Percentiles rank a stretch among this genome's conserved stretches.
Conservation (phyloP, 805 yeast genomes). For the Metschnikowia kofuensis region DNA sequence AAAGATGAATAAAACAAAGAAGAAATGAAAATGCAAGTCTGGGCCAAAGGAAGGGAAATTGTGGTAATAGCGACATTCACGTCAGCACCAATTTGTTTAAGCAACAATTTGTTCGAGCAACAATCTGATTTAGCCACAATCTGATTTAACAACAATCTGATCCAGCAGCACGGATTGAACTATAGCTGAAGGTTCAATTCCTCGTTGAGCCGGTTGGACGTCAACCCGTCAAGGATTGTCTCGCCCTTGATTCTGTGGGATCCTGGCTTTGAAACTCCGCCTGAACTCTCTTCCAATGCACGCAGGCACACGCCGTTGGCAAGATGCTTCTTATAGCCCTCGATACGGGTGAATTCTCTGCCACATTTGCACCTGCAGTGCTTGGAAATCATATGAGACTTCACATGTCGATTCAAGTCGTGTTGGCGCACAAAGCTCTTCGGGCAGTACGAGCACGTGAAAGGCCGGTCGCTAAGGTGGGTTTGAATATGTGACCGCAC, state of each 20-base stretch:
- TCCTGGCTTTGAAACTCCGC: constrained; percentile 12
- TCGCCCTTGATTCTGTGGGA: constrained; percentile 11
- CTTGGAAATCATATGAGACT: constrained; percentile 75
- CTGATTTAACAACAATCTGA: background rate
- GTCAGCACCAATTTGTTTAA: no score
- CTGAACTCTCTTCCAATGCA: constrained; percentile 5
- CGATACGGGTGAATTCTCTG: constrained; percentile 86
- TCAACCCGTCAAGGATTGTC: constrained; percentile 17
- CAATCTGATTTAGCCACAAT: background rate
- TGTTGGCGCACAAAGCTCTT: constrained; percentile 94
- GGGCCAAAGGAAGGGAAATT: background rate
- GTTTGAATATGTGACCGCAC: constrained; percentile 95
- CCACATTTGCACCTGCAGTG: constrained; percentile 83
- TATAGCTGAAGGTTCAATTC: constrained; percentile 2
- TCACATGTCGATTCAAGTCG: constrained; percentile 85
- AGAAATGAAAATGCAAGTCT: constrained; percentile 7
- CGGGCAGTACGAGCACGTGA: constrained; percentile 71
- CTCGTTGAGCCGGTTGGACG: constrained; percentile 18
- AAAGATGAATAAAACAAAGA: constrained; percentile 2
- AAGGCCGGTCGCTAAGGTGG: constrained; percentile 92
- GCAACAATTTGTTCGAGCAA: background rate
- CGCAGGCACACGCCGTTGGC: constrained; percentile 27
- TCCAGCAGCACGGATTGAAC: background rate
- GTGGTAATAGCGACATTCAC: no score
- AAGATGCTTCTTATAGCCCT: constrained; percentile 81